A percentile compares a stretch with the other conserved stretches of the same genome.
Conservation (phyloP, 345 rosid genomes). For the Populus ilicifolia region DNA sequence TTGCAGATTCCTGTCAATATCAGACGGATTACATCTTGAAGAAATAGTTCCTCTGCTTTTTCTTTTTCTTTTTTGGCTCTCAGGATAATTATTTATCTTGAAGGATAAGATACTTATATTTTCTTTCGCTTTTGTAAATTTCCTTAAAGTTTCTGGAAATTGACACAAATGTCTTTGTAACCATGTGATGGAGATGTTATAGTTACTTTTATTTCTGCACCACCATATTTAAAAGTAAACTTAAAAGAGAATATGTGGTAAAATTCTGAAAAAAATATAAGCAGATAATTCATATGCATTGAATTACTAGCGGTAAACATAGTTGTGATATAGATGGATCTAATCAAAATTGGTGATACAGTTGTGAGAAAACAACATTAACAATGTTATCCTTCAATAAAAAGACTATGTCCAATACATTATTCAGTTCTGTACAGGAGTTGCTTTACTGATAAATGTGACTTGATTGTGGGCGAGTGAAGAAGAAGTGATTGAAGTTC, state of each 20-base stretch:
- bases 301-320: neutral
- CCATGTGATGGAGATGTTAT: neutral
- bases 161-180: neutral
- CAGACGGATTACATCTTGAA: too few species aligned
- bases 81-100: neutral
- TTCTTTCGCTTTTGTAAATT: neutral
- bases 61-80: too few species aligned
- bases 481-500: constrained; percentile 55
- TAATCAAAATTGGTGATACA: neutral
- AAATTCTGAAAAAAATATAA: neutral
- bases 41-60: too few species aligned
- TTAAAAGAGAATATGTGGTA: too few species aligned
- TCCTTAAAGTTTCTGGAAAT: neutral
- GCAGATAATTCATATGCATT: neutral
- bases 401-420: neutral
- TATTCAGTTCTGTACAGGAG: neutral
- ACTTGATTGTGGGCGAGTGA: constrained; percentile 43
- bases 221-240: neutral
- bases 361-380: neutral
- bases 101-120: neutral
- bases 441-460: constrained; percentile 16
- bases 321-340: neutral
- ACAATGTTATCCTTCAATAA: neutral
- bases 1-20: too few species aligned
- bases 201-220: neutral